Conservation (phyloP, 176 grass and related monocot genomes). For the maize (Zea mays) region Zm-B73-REFERENCE-NAM-5.0 NC_050100.1:138309001-138309500, state of each 20-base stretch:
- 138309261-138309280: conserved; percentile 84
- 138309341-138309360: conserved; percentile 71
- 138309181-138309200: background rate
- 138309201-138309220: background rate
- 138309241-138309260: conserved; percentile 94
- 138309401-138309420: conserved; percentile 8
- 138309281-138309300: conserved; percentile 97
- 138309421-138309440: conserved; percentile 19
- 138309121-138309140: conserved; percentile 22
- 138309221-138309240: conserved; percentile 43
- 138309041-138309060: conserved; percentile 93
- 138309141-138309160: background rate
- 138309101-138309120: conserved; percentile 2
- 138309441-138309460: conserved; percentile 24
- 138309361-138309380: conserved; percentile 63
- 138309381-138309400: background rate
- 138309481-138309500: background rate
- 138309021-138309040: conserved; percentile 74
- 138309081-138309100: conserved; percentile 19
- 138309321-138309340: conserved; percentile 67
- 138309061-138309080: conserved; percentile 34
- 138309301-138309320: conserved; percentile 78
- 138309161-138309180: conserved; percentile 20
- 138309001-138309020: conserved; percentile 91
- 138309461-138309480: conserved; percentile 16